Evolutionary conservation across 345 rosid species (phyloP).

Genomic region (Populus euphratica): DNA sequence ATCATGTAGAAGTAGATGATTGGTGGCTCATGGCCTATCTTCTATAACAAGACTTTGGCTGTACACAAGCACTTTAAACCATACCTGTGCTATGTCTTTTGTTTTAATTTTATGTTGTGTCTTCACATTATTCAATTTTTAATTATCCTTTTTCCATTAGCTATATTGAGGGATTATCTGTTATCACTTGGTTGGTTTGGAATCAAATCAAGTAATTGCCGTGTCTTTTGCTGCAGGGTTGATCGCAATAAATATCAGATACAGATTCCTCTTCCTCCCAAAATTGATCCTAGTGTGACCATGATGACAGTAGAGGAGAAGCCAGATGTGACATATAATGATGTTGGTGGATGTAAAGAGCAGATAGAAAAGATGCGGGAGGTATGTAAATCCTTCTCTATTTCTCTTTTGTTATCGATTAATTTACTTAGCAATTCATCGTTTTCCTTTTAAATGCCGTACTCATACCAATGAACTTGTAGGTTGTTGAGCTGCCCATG

Average conservation of each 20-base stretch:
- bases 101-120: no score
- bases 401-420: background rate
- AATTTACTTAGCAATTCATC: background rate
- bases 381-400: slow-evolving; percentile 30
- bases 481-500: slow-evolving; percentile 98
- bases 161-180: no score
- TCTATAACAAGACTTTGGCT: no score
- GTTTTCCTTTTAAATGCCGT: background rate
- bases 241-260: slow-evolving; percentile 96
- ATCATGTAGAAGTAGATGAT: no score
- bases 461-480: background rate
- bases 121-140: no score
- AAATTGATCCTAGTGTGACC: slow-evolving; percentile 97
- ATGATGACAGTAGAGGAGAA: slow-evolving; percentile 99
- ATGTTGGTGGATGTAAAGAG: slow-evolving; percentile 98
- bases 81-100: no score
- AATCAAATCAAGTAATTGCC: no score
- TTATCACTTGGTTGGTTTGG: no score
- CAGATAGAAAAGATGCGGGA: slow-evolving; percentile 98
- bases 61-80: no score
- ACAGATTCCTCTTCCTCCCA: slow-evolving; percentile 95
- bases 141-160: no score
- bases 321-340: slow-evolving; percentile 96
- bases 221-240: slow-evolving; percentile 47
- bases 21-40: no score